phyloP scores from a whole-genome alignment of 2,329 filamentous ascomycete species.

The Talaromyces sp. region DNA sequence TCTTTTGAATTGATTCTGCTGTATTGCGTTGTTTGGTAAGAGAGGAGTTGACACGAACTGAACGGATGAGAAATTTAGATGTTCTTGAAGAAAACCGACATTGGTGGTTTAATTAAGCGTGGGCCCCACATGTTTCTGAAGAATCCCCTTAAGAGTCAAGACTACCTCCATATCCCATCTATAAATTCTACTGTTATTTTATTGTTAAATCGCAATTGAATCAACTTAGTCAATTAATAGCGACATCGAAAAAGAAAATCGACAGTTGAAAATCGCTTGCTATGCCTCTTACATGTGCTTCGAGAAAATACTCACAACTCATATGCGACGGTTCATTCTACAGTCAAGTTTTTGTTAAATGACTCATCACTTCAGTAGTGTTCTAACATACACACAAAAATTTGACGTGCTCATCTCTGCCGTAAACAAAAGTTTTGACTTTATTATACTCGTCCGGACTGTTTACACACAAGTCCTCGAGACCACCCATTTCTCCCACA shows the following conservation, averaged over 20 bases:
- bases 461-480: constrained; percentile 15
- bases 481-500: constrained; percentile 37
- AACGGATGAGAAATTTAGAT: neutral
- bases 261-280: no score
- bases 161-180: no score
- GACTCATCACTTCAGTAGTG: neutral
- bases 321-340: neutral
- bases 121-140: neutral
- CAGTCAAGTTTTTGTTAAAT: neutral
- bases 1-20: no score
- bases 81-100: neutral
- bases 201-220: neutral
- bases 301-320: neutral
- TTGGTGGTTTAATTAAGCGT: no score
- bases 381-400: neutral
- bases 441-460: neutral
- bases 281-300: no score
- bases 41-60: no score
- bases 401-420: neutral
- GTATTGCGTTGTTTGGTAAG: no score
- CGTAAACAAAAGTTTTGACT: neutral
- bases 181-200: no score
- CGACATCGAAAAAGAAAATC: neutral
- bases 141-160: no score
- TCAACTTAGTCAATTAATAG: neutral